Conservation (phyloP, 257 asterid genomes). For the Agastache rugosa region DNA sequence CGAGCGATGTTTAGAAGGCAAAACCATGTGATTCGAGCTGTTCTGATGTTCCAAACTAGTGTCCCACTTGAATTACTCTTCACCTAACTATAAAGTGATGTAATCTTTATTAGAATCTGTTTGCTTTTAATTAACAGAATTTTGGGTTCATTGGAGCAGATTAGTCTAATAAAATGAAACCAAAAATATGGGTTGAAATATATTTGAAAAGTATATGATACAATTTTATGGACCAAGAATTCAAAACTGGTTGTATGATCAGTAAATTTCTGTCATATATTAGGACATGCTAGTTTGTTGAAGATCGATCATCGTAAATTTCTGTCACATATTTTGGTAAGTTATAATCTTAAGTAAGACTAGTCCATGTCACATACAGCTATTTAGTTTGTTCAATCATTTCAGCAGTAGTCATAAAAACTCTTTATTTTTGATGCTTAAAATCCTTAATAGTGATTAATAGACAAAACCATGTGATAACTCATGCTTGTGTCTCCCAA, state of each 20-base stretch:
- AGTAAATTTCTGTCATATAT: too few species aligned
- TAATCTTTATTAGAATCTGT: too few species aligned
- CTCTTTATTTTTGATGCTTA: neutral
- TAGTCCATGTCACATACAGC: neutral
- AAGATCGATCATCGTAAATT: neutral
- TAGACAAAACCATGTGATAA: conserved; percentile 38
- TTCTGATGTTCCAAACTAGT: neutral
- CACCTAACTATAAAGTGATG: neutral
- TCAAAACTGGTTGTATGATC: too few species aligned
- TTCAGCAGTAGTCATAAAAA: neutral
- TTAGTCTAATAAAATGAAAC: neutral
- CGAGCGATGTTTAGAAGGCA: neutral
- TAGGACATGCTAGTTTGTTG: too few species aligned
- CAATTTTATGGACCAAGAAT: too few species aligned
- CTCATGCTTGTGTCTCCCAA: conserved; percentile 27
- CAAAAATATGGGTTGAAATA: too few species aligned
- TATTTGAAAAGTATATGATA: too few species aligned
- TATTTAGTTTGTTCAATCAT: neutral
- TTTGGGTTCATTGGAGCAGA: neutral
- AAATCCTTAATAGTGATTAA: conserved; percentile 1
- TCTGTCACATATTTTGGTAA: neutral
- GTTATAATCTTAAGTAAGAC: neutral
- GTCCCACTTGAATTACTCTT: neutral
- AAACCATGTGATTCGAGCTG: conserved; percentile 12
- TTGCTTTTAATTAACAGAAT: neutral